Percentiles rank a stretch among this genome's conserved stretches.
Conservation (phyloP, 1,284 basidiomycete genomes). For the Ustilago bromivora region DNA sequence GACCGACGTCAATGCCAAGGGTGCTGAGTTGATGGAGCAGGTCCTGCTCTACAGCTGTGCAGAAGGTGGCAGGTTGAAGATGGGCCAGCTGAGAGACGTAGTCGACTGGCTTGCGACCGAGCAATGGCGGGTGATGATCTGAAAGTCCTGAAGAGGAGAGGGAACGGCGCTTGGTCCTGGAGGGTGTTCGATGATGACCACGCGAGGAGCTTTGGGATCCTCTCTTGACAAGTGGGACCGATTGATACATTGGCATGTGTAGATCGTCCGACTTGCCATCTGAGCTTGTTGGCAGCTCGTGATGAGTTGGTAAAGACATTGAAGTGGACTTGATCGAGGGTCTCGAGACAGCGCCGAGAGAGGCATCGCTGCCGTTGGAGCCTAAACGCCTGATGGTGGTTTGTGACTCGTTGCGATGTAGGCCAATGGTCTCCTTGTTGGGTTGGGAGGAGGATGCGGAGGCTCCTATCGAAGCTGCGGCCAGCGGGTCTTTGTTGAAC, state of each 20-base stretch:
- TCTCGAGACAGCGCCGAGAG: constrained; percentile 24
- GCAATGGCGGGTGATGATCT: constrained; percentile 54
- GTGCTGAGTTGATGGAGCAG: constrained; percentile 81
- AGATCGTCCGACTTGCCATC: constrained; percentile 21
- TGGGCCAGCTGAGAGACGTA: constrained; percentile 80
- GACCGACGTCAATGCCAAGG: constrained; percentile 91
- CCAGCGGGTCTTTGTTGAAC: neutral
- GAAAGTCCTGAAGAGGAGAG: constrained; percentile 73
- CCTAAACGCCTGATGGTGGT: constrained; percentile 70
- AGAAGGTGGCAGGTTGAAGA: constrained; percentile 83
- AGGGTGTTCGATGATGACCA: constrained; percentile 81
- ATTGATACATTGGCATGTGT: constrained; percentile 27
- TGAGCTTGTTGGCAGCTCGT: constrained; percentile 36
- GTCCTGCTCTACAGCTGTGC: constrained; percentile 80
- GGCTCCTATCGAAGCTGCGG: neutral
- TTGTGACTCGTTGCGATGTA: constrained; percentile 71
- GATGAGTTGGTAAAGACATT: constrained; percentile 53
- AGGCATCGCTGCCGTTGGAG: constrained; percentile 59
- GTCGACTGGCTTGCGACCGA: constrained; percentile 69
- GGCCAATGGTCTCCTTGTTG: constrained; percentile 28
- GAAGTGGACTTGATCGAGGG: constrained; percentile 33
- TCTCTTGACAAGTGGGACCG: constrained; percentile 45
- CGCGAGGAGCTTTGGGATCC: constrained; percentile 51
- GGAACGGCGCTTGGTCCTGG: constrained; percentile 91
- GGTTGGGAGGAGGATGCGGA: constrained; percentile 16